Evolutionary conservation across 352 stramenopile species (phyloP), one percentile per base, ranked within the genome.

Genomic region (Phytophthora pistaciae): DNA sequence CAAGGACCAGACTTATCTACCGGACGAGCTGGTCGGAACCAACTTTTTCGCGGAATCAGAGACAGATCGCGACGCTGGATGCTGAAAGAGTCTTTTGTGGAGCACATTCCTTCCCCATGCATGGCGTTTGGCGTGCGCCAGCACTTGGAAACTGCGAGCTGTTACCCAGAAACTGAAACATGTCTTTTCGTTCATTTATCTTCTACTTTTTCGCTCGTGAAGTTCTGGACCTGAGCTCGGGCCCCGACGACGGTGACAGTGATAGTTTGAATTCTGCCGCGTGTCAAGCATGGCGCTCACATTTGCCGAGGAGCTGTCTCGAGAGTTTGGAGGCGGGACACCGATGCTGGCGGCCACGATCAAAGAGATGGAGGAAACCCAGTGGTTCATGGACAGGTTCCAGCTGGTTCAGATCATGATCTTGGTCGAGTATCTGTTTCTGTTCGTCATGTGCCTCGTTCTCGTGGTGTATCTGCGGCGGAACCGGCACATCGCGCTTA

Each of bases 1-100:
- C 0, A 85, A 85, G 46, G 77, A 95, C 60, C 91, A 97, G 61
- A 95, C 88, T n/a, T 97, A 97, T 72, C 27, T 97, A 18, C 91
- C 91, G 3, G 66, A 80, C 3, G 86, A 93, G 36, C 53, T 95
- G 11, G 14, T 93, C 29, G 85, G 84, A 8, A 84, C 64, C 27
- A 70, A 82, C 20, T 95, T 94, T 61, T 92, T 94, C 25, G 65
- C 78, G 52, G 62, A 75, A 58, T 38, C 59, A 18, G 42, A 63
- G 9, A 25, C 36, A n/a, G 59, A 61, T 31, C 56, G 16, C 54
- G 66, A 64, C 60, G 27, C 18, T 20, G 61, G 8, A n/a, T 56
- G 49, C 29, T 62, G 55, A 60, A 29, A 53, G n/a, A 27, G n/a
- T 14, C 10, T 13, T 36, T 27, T 21, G 16, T 27, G 10, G 20